phyloP scores from a whole-genome alignment of 148 eudicot species.

The Amaranthus cruentus region DNA sequence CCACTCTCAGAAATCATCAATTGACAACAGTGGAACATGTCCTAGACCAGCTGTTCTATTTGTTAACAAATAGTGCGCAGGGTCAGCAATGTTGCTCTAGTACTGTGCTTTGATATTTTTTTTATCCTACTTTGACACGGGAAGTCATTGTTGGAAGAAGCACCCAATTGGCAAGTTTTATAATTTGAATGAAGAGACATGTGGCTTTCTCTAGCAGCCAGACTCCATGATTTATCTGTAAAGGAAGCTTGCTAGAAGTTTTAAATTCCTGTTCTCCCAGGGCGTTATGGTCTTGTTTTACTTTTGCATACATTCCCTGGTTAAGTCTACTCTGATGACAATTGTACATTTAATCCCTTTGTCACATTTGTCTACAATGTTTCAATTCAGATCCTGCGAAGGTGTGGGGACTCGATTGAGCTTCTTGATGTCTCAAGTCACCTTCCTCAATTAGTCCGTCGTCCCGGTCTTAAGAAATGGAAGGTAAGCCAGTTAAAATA shows the following conservation, averaged over 20 bases:
- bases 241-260: neutral
- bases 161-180: neutral
- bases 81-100: neutral
- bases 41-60: neutral
- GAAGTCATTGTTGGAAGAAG: neutral
- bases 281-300: neutral
- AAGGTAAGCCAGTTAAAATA: slow-evolving; percentile 46
- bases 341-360: neutral
- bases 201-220: neutral
- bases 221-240: neutral
- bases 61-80: neutral
- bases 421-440: slow-evolving; percentile 89
- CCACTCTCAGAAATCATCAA: no score
- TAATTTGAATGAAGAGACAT: neutral
- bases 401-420: slow-evolving; percentile 78
- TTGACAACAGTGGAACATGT: neutral
- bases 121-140: neutral
- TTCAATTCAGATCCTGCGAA: slow-evolving; percentile 61
- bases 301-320: neutral
- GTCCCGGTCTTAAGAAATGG: slow-evolving; percentile 97
- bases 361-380: slow-evolving; percentile 8
- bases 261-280: neutral
- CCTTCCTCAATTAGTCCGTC: slow-evolving; percentile 81
- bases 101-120: neutral
- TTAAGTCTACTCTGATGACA: neutral